A percentile compares a stretch with the other conserved stretches of the same genome.
These are phyloP conservation scores for Bathelium albidoporum DNA, from an alignment of 495 filamentous ascomycete genomes.

Conservation along the genomic window DNA sequence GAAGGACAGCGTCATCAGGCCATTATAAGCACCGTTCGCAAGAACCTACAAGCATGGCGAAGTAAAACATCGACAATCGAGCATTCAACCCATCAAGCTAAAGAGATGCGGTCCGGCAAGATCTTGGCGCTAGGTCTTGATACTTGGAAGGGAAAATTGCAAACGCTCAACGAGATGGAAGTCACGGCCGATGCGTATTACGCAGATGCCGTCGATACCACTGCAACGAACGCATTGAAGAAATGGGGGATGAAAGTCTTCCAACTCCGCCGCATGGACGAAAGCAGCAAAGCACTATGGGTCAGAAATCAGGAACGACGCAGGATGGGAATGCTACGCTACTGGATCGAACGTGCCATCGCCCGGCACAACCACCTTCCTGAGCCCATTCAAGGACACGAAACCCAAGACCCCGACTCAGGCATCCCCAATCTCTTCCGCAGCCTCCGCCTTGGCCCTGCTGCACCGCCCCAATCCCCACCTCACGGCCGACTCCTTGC, in stretches of 20 bases:
- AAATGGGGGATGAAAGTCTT: constrained; percentile 38
- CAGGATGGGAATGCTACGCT: constrained; percentile 27
- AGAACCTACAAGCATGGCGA: constrained; percentile 9
- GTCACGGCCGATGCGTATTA: constrained; percentile 11
- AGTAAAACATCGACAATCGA: constrained; percentile 10
- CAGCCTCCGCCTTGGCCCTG: constrained; percentile 17
- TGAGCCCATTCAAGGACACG: not conserved
- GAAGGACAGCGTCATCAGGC: constrained; percentile 30
- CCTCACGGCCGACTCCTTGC: not conserved
- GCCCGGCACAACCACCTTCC: constrained; percentile 5
- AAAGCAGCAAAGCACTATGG: constrained; percentile 27
- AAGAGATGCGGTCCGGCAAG: not conserved
- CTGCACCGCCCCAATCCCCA: constrained; percentile 7
- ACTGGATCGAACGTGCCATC: constrained; percentile 26
- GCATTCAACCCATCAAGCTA: not conserved
- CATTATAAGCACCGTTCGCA: not conserved
- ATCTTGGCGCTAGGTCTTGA: not conserved
- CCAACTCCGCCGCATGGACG: constrained; percentile 37
- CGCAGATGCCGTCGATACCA: not conserved
- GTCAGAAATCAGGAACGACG: constrained; percentile 27
- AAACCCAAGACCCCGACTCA: constrained; percentile 13
- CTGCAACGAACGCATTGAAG: constrained; percentile 36
- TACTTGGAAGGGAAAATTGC: not conserved
- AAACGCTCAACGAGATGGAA: constrained; percentile 16
- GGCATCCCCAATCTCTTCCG: constrained; percentile 7